Base-by-base conservation (phyloP, 106 monocot genomes). In the Acanthochlamys bracteata region DNA sequence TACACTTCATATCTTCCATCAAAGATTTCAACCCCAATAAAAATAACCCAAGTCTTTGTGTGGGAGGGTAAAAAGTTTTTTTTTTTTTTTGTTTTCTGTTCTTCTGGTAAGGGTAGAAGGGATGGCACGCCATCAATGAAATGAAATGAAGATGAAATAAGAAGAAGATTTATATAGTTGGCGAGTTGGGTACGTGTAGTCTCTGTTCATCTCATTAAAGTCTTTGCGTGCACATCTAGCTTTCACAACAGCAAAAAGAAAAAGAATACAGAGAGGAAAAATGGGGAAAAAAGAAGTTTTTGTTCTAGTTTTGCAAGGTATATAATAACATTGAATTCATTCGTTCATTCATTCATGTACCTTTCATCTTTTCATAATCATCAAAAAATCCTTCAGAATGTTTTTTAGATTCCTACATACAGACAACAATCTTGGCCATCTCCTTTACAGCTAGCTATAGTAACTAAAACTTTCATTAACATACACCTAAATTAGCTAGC, bases 141-240 rank as follows among this genome's bases (percentile, higher is more conserved):
- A 6, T 33, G n/a, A n/a, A 33, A 6, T 33, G 33, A 33, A 33
- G 33, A 33, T 69, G 73, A 81, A 3, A 33, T 33, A 33, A 33
- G 33, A 33, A 33, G 33, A 1, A 33, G 33, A n/a, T n/a, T 6
- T 33, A 33, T 6, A 33, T 6, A 33, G 33, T 33, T 83, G 73
- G 88, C 80, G 80, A 79, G 85, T 73, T 78, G 73, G 68, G 55
- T 81, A 73, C 79, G 93, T 91, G 76, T 85, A 85, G 85, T 91
- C 91, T 85, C 92, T 83, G 69, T 83, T 88, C 91, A 74, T 40
- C 75, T 33, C 85, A 98, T 92, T 90, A 68, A 91, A 91, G 73
- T 87, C 96, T 83, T 98, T 98, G 95, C 90, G 95, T 96, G 95
- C 80, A 51, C 4, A 33, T 33, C 4, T 6, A 33, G 33, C 33